Evolutionary conservation across 192 early-diverging fungal genomes (phyloP), one percentile per base, ranked within the genome.

Genomic region (Gonapodya sp.): DNA sequence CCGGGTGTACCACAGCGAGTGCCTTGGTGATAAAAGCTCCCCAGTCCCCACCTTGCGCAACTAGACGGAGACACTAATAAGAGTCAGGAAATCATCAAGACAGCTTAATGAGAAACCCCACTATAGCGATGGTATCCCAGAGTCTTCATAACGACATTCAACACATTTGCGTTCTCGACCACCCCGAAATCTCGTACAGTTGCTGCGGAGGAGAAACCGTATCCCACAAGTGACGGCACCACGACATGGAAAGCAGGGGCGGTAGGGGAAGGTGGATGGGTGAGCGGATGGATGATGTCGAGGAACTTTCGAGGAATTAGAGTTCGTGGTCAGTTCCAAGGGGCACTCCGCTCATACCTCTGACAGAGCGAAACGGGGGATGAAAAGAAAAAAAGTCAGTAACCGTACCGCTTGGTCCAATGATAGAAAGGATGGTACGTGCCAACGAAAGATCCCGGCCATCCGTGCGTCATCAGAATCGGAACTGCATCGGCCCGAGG

Each of bases 381-480:
- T n/a, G n/a, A n/a, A n/a, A n/a, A n/a, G n/a, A n/a, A n/a, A n/a
- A n/a, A n/a, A n/a, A n/a, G n/a, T n/a, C n/a, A n/a, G n/a, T n/a
- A n/a, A n/a, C n/a, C n/a, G n/a, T n/a, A n/a, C n/a, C n/a, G n/a
- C n/a, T n/a, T n/a, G n/a, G n/a, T n/a, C n/a, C n/a, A n/a, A n/a
- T n/a, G 8, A 64, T 64, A 64, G 24, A 64, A 24, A 8, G 46
- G 46, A 24, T 64, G 8, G 8, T 64, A 64, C 46, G 8, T 24
- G 24, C 46, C 75, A 8, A 77, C 75, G 85, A 91, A 91, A 18
- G 86, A 82, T 0, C 89, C 88, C 0, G 91, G 92, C 91, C 91
- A 93, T 1, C 92, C 91, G 85, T 92, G 92, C n/a, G 87, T 78
- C 35, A 93, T 80, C 24, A 93, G 31, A n/a, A 93, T 72, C 18